Conservation (phyloP, 2,329 filamentous ascomycete species). For the Phialophora chinensis region DNA sequence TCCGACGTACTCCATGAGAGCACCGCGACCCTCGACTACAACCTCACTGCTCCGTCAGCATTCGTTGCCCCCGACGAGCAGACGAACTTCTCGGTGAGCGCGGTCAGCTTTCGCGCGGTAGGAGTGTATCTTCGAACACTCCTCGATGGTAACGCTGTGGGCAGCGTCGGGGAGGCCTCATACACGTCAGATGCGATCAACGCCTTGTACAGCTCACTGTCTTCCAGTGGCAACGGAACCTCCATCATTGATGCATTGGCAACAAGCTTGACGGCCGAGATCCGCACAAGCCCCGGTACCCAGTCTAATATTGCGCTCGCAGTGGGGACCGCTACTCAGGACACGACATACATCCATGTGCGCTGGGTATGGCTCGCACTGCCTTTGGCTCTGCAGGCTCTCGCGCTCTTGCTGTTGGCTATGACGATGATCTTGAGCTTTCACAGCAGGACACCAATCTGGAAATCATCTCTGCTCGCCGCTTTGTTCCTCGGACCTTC, state of each 20-base stretch:
- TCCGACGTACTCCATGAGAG: background rate
- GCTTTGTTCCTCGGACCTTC: conserved; percentile 1
- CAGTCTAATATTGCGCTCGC: background rate
- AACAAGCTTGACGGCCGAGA: background rate
- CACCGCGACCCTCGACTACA: background rate
- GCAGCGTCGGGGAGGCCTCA: background rate
- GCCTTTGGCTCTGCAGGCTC: background rate
- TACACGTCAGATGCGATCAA: background rate
- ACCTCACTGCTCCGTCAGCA: background rate
- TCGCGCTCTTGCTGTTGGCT: background rate
- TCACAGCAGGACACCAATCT: background rate
- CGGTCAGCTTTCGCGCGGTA: background rate
- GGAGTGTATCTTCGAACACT: background rate
- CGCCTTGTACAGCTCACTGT: background rate
- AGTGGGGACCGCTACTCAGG: background rate
- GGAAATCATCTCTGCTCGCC: conserved; percentile 2
- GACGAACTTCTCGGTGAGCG: conserved; percentile 1
- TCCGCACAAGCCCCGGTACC: background rate
- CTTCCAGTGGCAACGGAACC: background rate
- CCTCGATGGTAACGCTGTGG: background rate
- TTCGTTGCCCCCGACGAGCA: background rate
- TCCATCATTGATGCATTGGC: background rate
- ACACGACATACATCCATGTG: background rate
- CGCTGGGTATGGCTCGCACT: conserved; percentile 1
- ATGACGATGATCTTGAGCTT: background rate